These are phyloP conservation scores for Bipolaris oryzae DNA, from an alignment of 2,329 filamentous ascomycete genomes.

Conservation along the genomic window DNA sequence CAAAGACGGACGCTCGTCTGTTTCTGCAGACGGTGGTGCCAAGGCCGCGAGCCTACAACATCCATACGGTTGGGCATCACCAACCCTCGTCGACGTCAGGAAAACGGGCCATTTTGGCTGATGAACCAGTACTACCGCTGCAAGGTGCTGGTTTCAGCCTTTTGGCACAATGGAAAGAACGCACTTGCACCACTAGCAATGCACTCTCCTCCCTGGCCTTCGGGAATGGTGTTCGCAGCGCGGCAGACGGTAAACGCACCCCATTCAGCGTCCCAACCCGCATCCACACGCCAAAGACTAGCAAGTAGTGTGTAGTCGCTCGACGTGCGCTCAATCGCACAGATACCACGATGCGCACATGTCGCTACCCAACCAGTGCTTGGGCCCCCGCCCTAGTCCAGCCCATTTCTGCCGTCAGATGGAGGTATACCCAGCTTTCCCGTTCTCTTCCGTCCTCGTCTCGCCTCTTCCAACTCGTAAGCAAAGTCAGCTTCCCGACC, in stretches of 20 bases:
- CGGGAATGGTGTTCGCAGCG: background rate
- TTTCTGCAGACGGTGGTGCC: background rate
- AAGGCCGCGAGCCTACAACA: background rate
- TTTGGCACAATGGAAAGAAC: background rate
- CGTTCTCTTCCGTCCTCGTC: constrained; percentile 4
- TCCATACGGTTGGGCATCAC: background rate
- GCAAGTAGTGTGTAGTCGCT: background rate
- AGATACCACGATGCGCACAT: background rate
- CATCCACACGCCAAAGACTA: background rate
- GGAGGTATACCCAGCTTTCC: constrained; percentile 2
- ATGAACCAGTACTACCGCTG: background rate
- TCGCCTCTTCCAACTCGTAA: constrained; percentile 3
- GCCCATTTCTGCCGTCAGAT: background rate
- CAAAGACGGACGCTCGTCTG: too few relatives aligned
- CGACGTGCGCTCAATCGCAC: background rate
- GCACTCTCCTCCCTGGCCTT: background rate
- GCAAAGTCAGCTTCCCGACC: constrained; percentile 1
- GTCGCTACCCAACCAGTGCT: constrained; percentile 1
- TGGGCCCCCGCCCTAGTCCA: background rate
- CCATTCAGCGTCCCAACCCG: background rate
- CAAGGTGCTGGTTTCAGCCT: background rate
- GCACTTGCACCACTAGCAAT: background rate
- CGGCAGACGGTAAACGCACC: background rate
- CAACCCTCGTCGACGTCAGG: background rate
- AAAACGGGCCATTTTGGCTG: background rate